Base-by-base conservation (phyloP, 2,329 filamentous ascomycete genomes). In the Sclerotinia subarctica region DNA sequence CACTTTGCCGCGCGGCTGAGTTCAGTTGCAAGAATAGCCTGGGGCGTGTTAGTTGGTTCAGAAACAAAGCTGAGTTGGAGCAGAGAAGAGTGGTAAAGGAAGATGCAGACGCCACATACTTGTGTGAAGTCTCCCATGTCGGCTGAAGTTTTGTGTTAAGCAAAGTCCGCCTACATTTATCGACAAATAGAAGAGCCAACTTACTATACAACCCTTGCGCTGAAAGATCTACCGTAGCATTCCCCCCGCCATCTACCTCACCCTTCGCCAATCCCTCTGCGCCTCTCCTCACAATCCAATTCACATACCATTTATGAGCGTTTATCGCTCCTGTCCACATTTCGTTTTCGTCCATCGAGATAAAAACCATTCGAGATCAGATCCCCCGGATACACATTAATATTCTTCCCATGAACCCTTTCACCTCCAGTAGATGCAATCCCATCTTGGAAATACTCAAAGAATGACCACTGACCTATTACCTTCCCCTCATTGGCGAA, bases 401-500 rank as follows among this genome's bases (percentile, higher is more conserved):
- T n/a, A 8, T 49, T 47, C 21, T 38, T 17, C 13, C 44, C 58
- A 19, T 62, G 58, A 35, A 38, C 54, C 0, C 13, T 17, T 38
- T 62, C 29, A 11, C 6, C 29, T 32, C 44, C 44, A 4, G 13
- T 21, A 0, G 21, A 7, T 24, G 44, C 19, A 38, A 17, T n/a
- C 6, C 32, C 21, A 19, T 49, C 26, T 11, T 35, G 32, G 29
- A 49, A 62, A 38, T 62, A 49, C 13, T 35, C 38, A 7, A 66
- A 58, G 5, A 66, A 58, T 11, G 29, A 60, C 64, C 64, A 66
- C 2, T 49, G 19, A 2, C 64, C 53, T 19, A 58, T 15, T 7
- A 32, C 17, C 0, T 19, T 19, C 17, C 64, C 64, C 19, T 51
- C 44, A 51, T 60, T 66, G 4, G 64, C 64, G 17, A 51, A 5